Evolutionary conservation across 2,329 filamentous ascomycete genomes (phyloP).

Genomic region (Fusarium proliferatum): DNA sequence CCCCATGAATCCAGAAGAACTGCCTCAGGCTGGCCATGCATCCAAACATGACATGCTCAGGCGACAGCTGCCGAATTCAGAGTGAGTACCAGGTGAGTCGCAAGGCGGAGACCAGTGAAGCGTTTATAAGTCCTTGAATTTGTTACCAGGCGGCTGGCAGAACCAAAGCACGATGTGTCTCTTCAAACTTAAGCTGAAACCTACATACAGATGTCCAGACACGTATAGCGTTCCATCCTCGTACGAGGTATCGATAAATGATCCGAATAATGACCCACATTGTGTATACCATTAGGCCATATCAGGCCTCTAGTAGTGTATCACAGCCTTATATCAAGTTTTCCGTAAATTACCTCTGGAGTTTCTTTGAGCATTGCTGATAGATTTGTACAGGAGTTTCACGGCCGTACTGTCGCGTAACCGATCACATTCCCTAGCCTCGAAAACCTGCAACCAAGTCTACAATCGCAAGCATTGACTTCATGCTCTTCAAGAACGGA

Average conservation of each 20-base stretch:
- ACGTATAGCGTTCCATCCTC: background rate
- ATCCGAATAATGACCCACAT: too few relatives aligned
- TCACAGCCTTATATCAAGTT: too few relatives aligned
- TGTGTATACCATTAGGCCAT: background rate
- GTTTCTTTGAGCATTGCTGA: background rate
- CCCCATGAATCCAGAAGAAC: too few relatives aligned
- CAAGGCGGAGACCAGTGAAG: background rate
- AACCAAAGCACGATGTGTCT: background rate
- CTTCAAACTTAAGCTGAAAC: background rate
- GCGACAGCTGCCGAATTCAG: fast-evolving
- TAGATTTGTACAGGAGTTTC: background rate
- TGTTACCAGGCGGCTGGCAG: background rate
- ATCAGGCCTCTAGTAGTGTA: background rate
- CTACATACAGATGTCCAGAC: background rate
- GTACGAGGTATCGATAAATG: too few relatives aligned
- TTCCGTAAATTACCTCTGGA: fast-evolving
- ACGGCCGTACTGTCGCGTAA: too few relatives aligned
- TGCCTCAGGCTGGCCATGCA: fast-evolving
- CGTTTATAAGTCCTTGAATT: background rate
- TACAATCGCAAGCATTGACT: background rate
- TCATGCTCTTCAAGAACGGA: background rate
- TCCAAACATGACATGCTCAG: background rate
- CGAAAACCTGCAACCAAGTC: background rate
- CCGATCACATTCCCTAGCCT: too few relatives aligned
- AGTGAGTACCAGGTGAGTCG: fast-evolving